A percentile compares a stretch with the other conserved stretches of the same genome.
These are phyloP conservation scores for Porcisia hertigi DNA, from an alignment of 208 protist species.

Conservation along the genomic window DNA sequence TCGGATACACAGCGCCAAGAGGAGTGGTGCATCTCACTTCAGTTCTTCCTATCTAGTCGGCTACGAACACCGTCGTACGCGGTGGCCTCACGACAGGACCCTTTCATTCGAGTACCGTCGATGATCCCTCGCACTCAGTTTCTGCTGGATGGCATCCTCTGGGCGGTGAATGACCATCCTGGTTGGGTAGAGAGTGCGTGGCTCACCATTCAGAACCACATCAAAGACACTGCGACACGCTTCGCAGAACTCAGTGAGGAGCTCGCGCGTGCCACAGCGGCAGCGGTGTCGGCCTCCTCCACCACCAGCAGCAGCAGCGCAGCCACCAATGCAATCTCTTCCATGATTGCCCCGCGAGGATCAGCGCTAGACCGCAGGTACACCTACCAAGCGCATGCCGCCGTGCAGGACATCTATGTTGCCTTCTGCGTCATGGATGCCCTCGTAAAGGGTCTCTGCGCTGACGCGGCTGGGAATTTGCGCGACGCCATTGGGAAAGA, in stretches of 20 bases:
- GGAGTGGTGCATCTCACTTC: conserved; percentile 59
- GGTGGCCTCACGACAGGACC: conserved; percentile 35
- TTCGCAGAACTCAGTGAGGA: conserved; percentile 40
- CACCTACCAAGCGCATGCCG: conserved; percentile 57
- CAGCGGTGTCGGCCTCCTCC: background rate
- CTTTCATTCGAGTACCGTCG: conserved; percentile 41
- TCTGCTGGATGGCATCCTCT: conserved; percentile 75
- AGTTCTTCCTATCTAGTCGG: conserved; percentile 54
- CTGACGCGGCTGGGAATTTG: conserved; percentile 20
- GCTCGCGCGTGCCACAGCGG: conserved; percentile 20
- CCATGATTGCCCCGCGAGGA: conserved; percentile 21
- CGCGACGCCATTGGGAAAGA: conserved; percentile 36
- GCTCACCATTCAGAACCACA: conserved; percentile 59
- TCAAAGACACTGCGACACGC: conserved; percentile 54
- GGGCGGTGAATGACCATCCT: conserved; percentile 65
- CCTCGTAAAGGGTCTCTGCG: conserved; percentile 46
- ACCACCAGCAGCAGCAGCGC: background rate
- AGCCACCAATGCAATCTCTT: conserved; percentile 8
- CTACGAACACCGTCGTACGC: conserved; percentile 56
- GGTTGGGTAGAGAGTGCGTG: conserved; percentile 59
- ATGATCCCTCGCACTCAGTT: conserved; percentile 71
- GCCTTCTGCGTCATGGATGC: conserved; percentile 74
- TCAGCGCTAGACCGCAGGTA: conserved; percentile 37
- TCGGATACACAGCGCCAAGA: conserved; percentile 41
- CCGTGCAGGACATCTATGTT: conserved; percentile 75